Percentiles rank a stretch among this genome's conserved stretches.
These are phyloP conservation scores for Claviceps sorghi DNA, from an alignment of 2,329 filamentous ascomycete species.

Conservation along the genomic window DNA sequence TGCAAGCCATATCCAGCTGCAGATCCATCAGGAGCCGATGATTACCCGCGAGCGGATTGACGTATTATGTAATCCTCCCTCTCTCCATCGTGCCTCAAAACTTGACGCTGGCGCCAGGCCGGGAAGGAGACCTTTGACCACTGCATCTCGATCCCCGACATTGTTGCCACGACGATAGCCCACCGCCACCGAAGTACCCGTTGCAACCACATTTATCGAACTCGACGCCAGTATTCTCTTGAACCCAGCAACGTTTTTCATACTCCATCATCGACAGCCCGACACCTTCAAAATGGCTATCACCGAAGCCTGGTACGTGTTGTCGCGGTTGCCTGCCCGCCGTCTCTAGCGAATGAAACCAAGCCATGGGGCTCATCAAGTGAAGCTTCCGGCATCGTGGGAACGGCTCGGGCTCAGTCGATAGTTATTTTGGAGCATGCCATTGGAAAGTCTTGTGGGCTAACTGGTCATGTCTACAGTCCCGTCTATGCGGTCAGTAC, in stretches of 20 bases:
- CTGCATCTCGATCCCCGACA: slow-evolving; percentile 15
- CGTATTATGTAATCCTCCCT: slow-evolving; percentile 4
- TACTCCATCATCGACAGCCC: slow-evolving; percentile 10
- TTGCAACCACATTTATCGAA: slow-evolving; percentile 7
- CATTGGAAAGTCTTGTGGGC: slow-evolving; percentile 15
- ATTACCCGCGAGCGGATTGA: background rate
- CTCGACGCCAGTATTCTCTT: background rate
- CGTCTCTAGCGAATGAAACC: slow-evolving; percentile 15
- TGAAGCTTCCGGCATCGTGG: slow-evolving; percentile 16
- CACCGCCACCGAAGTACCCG: slow-evolving; percentile 14
- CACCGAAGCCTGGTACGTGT: slow-evolving; percentile 68
- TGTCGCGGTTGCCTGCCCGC: slow-evolving; percentile 17
- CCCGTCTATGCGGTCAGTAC: slow-evolving; percentile 96
- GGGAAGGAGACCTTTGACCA: slow-evolving; percentile 24
- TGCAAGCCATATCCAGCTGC: background rate
- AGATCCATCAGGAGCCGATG: background rate
- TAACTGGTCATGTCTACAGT: slow-evolving; percentile 41
- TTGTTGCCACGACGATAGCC: slow-evolving; percentile 8
- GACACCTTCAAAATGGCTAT: slow-evolving; percentile 46
- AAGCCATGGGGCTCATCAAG: slow-evolving; percentile 12
- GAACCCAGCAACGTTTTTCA: slow-evolving; percentile 5
- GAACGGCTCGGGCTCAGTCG: slow-evolving; percentile 3
- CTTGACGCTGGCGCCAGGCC: slow-evolving; percentile 24
- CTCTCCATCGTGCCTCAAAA: slow-evolving; percentile 22
- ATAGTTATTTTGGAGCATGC: slow-evolving; percentile 1